These are phyloP conservation scores for Diutina rugosa DNA, from an alignment of 1,139 yeast species.

Conservation along the genomic window DNA sequence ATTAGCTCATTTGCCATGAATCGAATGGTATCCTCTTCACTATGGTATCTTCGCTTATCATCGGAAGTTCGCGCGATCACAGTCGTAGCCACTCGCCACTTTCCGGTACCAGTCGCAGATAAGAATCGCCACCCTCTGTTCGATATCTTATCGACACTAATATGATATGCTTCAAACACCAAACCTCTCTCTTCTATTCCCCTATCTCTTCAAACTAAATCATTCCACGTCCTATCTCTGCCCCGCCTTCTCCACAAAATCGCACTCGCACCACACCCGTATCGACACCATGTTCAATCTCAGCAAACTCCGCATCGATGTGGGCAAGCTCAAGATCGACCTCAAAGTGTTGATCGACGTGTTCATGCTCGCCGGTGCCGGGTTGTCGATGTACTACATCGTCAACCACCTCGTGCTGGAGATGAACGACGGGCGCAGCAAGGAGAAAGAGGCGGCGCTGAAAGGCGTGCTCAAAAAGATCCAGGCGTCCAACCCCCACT, in stretches of 20 bases:
- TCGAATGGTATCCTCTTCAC: too few relatives aligned
- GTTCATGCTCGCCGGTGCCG: constrained; percentile 68
- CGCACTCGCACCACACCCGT: neutral
- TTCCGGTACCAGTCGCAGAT: too few relatives aligned
- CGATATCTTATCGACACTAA: too few relatives aligned
- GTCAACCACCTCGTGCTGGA: constrained; percentile 36
- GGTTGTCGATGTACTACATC: constrained; percentile 68
- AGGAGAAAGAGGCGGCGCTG: constrained; percentile 59
- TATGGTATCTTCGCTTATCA: too few relatives aligned
- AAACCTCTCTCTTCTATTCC: too few relatives aligned
- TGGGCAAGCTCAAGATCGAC: constrained; percentile 35
- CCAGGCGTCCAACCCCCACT: constrained; percentile 43
- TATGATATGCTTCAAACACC: too few relatives aligned
- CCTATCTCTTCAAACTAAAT: too few relatives aligned
- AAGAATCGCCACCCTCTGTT: too few relatives aligned
- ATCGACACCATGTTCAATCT: constrained; percentile 8
- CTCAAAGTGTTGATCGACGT: constrained; percentile 49
- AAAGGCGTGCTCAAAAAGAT: constrained; percentile 47
- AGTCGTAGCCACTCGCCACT: too few relatives aligned
- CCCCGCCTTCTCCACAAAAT: neutral
- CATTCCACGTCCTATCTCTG: too few relatives aligned
- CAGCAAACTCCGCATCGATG: constrained; percentile 23
- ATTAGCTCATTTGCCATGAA: too few relatives aligned
- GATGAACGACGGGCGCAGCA: constrained; percentile 38
- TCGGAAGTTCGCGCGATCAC: too few relatives aligned